Percentiles rank a stretch among this genome's conserved stretches.
These are phyloP conservation scores for Gomphus bonarii DNA, from an alignment of 1,284 basidiomycete species.

Conservation along the genomic window DNA sequence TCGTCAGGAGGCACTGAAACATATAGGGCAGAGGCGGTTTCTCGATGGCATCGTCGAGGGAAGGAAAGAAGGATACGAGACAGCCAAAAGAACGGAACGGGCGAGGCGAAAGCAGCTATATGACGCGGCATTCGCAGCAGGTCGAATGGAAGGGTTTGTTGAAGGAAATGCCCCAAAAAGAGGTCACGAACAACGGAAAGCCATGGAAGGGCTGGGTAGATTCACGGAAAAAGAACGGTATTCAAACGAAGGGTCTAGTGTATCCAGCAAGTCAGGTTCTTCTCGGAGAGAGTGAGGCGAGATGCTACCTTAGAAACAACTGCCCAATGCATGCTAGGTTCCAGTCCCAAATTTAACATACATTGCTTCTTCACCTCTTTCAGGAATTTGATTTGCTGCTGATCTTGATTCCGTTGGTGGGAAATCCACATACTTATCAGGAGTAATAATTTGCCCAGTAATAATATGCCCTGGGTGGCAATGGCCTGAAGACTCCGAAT, in stretches of 20 bases:
- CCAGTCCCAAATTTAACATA: too few species aligned
- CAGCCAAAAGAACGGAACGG: constrained; percentile 25
- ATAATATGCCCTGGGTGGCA: too few species aligned
- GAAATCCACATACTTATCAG: too few species aligned
- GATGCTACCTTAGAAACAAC: neutral
- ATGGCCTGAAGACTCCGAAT: too few species aligned
- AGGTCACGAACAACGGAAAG: constrained; percentile 30
- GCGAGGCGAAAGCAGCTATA: constrained; percentile 26
- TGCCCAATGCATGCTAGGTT: too few species aligned
- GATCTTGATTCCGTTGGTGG: too few species aligned
- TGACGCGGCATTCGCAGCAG: constrained; percentile 35
- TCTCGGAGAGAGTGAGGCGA: neutral
- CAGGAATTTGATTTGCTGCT: too few species aligned
- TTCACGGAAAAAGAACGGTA: constrained; percentile 35
- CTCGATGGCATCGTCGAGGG: constrained; percentile 34
- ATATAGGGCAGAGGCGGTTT: constrained; percentile 23
- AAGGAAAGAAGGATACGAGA: constrained; percentile 27
- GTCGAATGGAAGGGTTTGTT: constrained; percentile 34
- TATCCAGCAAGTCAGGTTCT: neutral
- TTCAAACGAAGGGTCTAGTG: constrained; percentile 13
- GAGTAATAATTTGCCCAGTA: too few species aligned
- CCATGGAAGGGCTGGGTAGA: constrained; percentile 42
- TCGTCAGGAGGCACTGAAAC: constrained; percentile 32
- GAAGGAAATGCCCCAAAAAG: constrained; percentile 33
- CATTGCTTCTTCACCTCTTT: too few species aligned